Base-by-base conservation (phyloP, 306 rosid species). In the Sindora glabra region DNA sequence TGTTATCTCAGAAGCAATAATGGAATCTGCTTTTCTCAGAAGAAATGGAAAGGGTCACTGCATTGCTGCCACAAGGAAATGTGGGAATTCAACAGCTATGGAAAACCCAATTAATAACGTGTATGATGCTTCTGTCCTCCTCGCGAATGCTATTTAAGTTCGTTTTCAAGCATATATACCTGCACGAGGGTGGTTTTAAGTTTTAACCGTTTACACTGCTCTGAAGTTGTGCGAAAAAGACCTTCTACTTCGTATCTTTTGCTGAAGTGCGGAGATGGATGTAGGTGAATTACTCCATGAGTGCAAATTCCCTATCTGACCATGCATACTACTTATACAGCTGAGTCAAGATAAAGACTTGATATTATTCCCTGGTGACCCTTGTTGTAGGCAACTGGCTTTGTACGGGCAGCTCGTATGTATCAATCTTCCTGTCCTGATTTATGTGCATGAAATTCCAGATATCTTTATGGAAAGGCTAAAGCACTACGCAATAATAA, bases 1-100 rank as follows among this genome's bases (percentile, higher is more conserved):
- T 54, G n/a, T n/a, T n/a, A n/a, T n/a, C n/a, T n/a, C n/a, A n/a
- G n/a, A n/a, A n/a, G n/a, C n/a, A n/a, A n/a, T n/a, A n/a, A n/a
- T n/a, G n/a, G n/a, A n/a, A n/a, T n/a, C n/a, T n/a, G n/a, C 51
- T 56, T 56, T 58, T 70, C 69, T 48, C 67, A 60, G 77, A 84
- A 82, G 59, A 77, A 75, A 86, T 64, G 83, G 74, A 50, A 62
- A 16, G 23, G 33, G 5, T 42, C 3, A 41, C 18, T 30, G 10
- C 30, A 32, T 59, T 67, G 49, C 56, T n/a, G 51, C 47, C 61
- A 5, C 33, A 19, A 61, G 6, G 68, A 39, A 64, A 50, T 5
- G 45, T 34, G 49, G 63, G 38, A 77, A 61, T 55, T 48, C n/a
- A 45, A 50, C 50, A 42, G 22, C 47, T 56, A 48, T 13, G 65